Evolutionary conservation across 257 asterid genomes (phyloP).

Genomic region (Coffea canephora): DNA sequence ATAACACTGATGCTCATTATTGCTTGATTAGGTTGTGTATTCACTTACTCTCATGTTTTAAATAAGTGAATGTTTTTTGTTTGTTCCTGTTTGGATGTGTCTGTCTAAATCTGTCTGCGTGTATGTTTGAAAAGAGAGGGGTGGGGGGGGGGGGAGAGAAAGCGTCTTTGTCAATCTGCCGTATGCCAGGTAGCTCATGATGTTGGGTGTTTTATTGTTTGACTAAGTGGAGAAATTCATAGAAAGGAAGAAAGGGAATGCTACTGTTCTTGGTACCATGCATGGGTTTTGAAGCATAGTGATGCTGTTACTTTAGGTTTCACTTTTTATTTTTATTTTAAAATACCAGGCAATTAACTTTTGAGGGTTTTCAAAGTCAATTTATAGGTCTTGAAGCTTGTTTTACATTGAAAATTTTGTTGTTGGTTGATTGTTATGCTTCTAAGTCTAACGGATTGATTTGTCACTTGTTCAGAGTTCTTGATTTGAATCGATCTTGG

Average conservation of each 20-base stretch:
- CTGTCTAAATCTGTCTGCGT: neutral
- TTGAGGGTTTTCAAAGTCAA: neutral
- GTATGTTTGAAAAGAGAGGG: no score
- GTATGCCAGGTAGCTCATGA: neutral
- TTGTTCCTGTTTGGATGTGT: no score
- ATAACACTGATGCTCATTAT: neutral
- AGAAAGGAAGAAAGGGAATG: neutral
- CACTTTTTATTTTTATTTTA: no score
- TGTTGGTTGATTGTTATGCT: no score
- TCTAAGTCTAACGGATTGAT: no score
- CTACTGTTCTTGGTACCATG: neutral
- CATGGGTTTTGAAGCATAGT: neutral
- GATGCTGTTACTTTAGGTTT: no score
- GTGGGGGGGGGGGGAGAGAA: no score
- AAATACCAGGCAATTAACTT: neutral
- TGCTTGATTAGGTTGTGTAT: neutral
- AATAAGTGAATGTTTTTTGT: no score
- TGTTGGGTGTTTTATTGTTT: neutral
- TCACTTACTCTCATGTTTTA: neutral
- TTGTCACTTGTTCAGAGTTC: no score
- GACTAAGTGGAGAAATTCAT: neutral
- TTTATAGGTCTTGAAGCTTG: no score
- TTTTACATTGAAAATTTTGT: no score
- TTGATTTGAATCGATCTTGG: no score
- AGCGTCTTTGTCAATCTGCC: neutral